Conservation (phyloP, 2,329 filamentous ascomycete species). For the Xylariales sp. region DNA sequence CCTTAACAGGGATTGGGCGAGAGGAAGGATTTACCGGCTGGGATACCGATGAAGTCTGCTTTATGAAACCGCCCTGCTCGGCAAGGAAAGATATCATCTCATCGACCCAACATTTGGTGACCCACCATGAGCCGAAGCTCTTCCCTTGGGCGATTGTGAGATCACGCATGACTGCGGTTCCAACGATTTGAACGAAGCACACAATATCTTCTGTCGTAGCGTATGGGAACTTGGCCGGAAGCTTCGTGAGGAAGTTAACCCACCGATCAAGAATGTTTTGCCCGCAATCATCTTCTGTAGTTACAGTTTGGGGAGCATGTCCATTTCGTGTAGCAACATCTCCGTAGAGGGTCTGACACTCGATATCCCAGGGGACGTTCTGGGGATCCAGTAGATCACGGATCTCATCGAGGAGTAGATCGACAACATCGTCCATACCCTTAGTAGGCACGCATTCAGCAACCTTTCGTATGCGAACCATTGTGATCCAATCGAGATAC, state of each 20-base stretch:
- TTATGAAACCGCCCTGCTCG: slow-evolving; percentile 85
- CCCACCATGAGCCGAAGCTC: slow-evolving; percentile 90
- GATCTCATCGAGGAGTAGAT: slow-evolving; percentile 61
- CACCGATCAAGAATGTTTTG: slow-evolving; percentile 75
- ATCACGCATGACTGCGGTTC: slow-evolving; percentile 74
- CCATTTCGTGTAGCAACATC: slow-evolving; percentile 47
- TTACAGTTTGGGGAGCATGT: slow-evolving; percentile 33
- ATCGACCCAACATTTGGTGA: slow-evolving; percentile 92
- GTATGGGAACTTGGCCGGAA: slow-evolving; percentile 70
- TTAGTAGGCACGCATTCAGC: slow-evolving; percentile 59
- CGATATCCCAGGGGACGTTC: slow-evolving; percentile 60
- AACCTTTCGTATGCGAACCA: slow-evolving; percentile 58
- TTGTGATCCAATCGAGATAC: slow-evolving; percentile 84
- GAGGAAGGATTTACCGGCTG: slow-evolving; percentile 23
- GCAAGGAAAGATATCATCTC: slow-evolving; percentile 91
- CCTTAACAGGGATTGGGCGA: slow-evolving; percentile 29
- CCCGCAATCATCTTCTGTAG: slow-evolving; percentile 33
- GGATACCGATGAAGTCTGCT: slow-evolving; percentile 39
- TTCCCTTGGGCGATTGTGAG: slow-evolving; percentile 73
- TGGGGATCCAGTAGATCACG: slow-evolving; percentile 66
- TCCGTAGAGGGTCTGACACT: slow-evolving; percentile 57
- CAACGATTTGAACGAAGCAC: slow-evolving; percentile 70
- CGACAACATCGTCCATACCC: slow-evolving; percentile 64
- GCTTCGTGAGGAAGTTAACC: slow-evolving; percentile 65
- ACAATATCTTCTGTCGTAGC: slow-evolving; percentile 69